phyloP scores from a whole-genome alignment of 2,329 filamentous ascomycete genomes.

The Diplocarpon rosae region DNA sequence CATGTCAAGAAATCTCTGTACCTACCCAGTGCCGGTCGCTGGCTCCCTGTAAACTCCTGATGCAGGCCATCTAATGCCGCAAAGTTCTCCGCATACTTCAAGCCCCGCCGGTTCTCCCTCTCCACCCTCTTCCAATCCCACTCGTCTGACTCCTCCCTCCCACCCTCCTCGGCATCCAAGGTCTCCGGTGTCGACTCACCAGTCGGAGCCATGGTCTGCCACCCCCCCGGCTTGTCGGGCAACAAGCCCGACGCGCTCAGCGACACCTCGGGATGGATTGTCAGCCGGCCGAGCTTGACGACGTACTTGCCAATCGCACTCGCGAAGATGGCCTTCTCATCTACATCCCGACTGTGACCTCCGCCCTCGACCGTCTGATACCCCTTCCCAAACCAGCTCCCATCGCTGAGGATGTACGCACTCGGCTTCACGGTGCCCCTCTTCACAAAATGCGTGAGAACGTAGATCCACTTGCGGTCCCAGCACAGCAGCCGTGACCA shows the following conservation, averaged over 20 bases:
- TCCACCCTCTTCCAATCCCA: conserved; percentile 52
- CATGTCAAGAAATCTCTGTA: conserved; percentile 25
- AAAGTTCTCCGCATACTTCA: conserved; percentile 45
- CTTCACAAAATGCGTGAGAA: conserved; percentile 63
- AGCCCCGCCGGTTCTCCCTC: conserved; percentile 41
- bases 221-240: conserved; percentile 60
- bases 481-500: conserved; percentile 60
- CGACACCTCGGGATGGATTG: conserved; percentile 70
- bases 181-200: conserved; percentile 21
- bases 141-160: conserved; percentile 4
- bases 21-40: conserved; percentile 24
- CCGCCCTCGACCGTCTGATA: conserved; percentile 31
- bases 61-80: conserved; percentile 44
- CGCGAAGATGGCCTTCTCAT: conserved; percentile 57
- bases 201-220: conserved; percentile 32
- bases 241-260: conserved; percentile 63
- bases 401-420: conserved; percentile 30
- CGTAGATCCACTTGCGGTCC: conserved; percentile 76
- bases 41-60: conserved; percentile 25
- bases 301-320: conserved; percentile 72
- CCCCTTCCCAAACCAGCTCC: conserved; percentile 31
- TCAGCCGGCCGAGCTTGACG: conserved; percentile 71
- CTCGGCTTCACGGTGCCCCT: conserved; percentile 45
- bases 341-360: conserved; percentile 31
- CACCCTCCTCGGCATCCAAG: conserved; percentile 5